Base-by-base conservation (phyloP, 2,329 filamentous ascomycete genomes). In the Colletotrichum camelliae region DNA sequence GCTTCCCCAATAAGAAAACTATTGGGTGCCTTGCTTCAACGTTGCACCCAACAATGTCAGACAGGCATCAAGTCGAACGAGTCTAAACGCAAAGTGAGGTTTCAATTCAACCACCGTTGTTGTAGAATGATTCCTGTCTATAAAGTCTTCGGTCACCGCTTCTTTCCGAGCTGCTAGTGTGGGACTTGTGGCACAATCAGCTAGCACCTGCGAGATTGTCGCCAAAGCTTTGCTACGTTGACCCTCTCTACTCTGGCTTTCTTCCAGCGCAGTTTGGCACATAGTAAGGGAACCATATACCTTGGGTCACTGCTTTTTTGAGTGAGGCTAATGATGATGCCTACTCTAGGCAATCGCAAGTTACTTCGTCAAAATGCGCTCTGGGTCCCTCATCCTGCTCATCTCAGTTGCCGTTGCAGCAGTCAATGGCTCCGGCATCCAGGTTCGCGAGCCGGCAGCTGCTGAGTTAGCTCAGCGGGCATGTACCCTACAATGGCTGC, bases 401-500 rank as follows among this genome's bases (percentile, higher is more conserved):
- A 15, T 72, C 15, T 29, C 48, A 5, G 27, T 29, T 5, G 21
- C 13, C 16, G 27, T 27, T 7, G 9, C 48, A 15, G 5, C 43
- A 10, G 70, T 35, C n/a, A 7, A 10, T 7, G 33, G 29, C 7
- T 72, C 55, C 13, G 31, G 16, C 13, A 52, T 67, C 5, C 48
- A 61, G 18, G 31, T 18, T 9, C 72, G 67, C 62, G 75, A 72
- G 21, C 70, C 74, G 18, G 31, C 69, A 8, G 66, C 74, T 15
- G 62, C 58, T 15, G 73, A 69, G 60, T 74, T 77, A 2, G 37
- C 66, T 4, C 65, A 64, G 27, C 67, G 79, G 7, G 78, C 78
- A 13, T 80, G 79, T 74, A 64, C n/a, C 24, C 29, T 67, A 43
- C 18, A 80, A 79, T 48, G 79, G 77, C 35, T 79, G 78, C 75